Evolutionary conservation across 2,329 filamentous ascomycete genomes (phyloP), one percentile per base, ranked within the genome.

Genomic region (Cladosporium sphaerospermum): DNA sequence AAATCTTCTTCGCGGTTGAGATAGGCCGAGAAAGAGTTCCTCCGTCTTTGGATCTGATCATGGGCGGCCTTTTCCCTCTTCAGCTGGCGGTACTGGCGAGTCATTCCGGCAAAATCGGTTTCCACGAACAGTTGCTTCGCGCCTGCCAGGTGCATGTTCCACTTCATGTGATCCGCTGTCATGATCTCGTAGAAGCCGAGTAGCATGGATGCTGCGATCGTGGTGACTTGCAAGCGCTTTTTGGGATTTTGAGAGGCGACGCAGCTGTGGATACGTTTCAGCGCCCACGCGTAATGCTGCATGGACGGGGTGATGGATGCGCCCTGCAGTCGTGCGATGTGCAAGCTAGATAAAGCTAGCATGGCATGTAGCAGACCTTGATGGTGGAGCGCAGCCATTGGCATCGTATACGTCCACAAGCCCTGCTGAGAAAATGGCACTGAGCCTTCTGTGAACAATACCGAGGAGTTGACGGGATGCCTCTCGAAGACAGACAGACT

Each of bases 151-250:
- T 97, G 93, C 57, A 88, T 92, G 64, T 88, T 93, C 93, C 93
- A 99, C 68, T 96, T 96, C 52, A 86, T 84, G 63, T 97, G 92
- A 60, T 99, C 92, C 18, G 90, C 92, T 34, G 86, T 87, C 84
- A 92, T 93, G 14, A 96, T 88, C 68, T 97, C 93, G 64, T 95
- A 97, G 67, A 90, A 97, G 0, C 85, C 89, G 7, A 99, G 78
- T 7, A 97, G 74, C 34, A 96, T 75, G 0, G 89, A 90, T 2
- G 91, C 90, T 7, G 91, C 92, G n/a, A 97, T 74, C 0, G 90
- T 96, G 1, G 88, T 83, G 8, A 89, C 81, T 53, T 89, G 83
- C 8, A 84, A 83, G 50, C 90, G 82, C 61, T 84, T 83, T 43
- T 76, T 78, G 0, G 83, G 76, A 23, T 87, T 80, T 4, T 39